phyloP scores from a whole-genome alignment of 495 filamentous ascomycete species.

The Trichoderma asperelloides region DNA sequence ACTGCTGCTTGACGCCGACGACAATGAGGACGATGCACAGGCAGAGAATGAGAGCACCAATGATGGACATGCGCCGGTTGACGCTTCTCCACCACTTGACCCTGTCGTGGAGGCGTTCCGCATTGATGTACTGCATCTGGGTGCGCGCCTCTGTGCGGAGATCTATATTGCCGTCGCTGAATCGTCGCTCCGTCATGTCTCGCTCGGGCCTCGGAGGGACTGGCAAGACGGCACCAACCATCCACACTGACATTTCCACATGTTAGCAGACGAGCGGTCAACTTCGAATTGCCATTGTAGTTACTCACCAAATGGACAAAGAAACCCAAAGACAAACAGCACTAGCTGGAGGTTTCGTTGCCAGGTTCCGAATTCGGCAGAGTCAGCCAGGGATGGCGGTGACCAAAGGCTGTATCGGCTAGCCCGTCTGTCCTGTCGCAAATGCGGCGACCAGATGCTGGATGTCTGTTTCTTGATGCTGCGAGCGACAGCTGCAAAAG shows the following conservation, averaged over 20 bases:
- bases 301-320: slow-evolving; percentile 68
- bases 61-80: slow-evolving; percentile 75
- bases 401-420: slow-evolving; percentile 52
- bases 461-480: slow-evolving; percentile 38
- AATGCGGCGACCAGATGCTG: slow-evolving; percentile 66
- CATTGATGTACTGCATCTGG: slow-evolving; percentile 34
- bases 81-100: slow-evolving; percentile 88
- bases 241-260: slow-evolving; percentile 52
- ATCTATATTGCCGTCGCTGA: background rate
- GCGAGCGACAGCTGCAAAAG: slow-evolving; percentile 19
- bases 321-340: slow-evolving; percentile 80
- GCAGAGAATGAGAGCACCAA: slow-evolving; percentile 70
- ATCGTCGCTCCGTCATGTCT: slow-evolving; percentile 34
- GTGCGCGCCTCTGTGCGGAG: background rate
- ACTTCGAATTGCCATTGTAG: too few species aligned
- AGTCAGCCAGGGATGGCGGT: slow-evolving; percentile 61
- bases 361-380: slow-evolving; percentile 48
- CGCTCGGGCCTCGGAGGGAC: slow-evolving; percentile 50
- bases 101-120: slow-evolving; percentile 58
- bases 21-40: slow-evolving; percentile 60
- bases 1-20: slow-evolving; percentile 40
- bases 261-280: background rate
- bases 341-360: slow-evolving; percentile 73
- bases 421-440: slow-evolving; percentile 53
- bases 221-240: slow-evolving; percentile 74